Evolutionary conservation across 2,329 filamentous ascomycete genomes (phyloP), one percentile per base, ranked within the genome.

Genomic region (Calonectria fujianensis): DNA sequence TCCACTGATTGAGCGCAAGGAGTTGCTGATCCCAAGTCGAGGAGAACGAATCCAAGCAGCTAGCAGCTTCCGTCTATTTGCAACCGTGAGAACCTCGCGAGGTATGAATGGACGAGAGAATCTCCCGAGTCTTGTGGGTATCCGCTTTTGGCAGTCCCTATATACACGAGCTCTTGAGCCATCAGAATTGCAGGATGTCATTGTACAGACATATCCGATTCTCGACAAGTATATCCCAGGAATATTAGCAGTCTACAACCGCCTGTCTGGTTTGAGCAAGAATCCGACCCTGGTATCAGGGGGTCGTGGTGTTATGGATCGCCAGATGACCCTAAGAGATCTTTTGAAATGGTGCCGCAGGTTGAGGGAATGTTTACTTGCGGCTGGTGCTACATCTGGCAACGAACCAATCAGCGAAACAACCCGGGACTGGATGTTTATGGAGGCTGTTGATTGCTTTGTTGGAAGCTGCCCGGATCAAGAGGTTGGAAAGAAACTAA

Each of bases 381-480:
- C 89, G 11, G 87, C 90, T 14, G 91, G 92, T 1, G 91, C 92
- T 29, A 93, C 90, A 77, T 93, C 90, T 31, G 92, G 92, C 14
- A 89, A 91, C 27, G 94, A 97, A 82, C 89, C 93, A 0, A 91
- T 96, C 29, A 92, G 89, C n/a, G 94, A 96, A 80, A 90, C 90
- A 2, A 91, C 91, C 0, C 89, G 91, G 77, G 94, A 98, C 81
- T 92, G 94, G 80, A 98, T 98, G 85, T 98, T 98, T 81, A 91
- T 98, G 86, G 97, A 99, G 82, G 95, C 96, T 0, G 90, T 97
- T 68, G 97, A 99, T 84, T 97, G 96, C 82, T 98, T 99, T 84
- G 93, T 95, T 52, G 95, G 94, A 69, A 95, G 94, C 82, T 88
- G 97, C 59, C 93, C 94, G 13, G 93, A 93, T 72, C 89, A 89